phyloP scores from a whole-genome alignment of 257 asterid species.

The Plantago ovata region DNA sequence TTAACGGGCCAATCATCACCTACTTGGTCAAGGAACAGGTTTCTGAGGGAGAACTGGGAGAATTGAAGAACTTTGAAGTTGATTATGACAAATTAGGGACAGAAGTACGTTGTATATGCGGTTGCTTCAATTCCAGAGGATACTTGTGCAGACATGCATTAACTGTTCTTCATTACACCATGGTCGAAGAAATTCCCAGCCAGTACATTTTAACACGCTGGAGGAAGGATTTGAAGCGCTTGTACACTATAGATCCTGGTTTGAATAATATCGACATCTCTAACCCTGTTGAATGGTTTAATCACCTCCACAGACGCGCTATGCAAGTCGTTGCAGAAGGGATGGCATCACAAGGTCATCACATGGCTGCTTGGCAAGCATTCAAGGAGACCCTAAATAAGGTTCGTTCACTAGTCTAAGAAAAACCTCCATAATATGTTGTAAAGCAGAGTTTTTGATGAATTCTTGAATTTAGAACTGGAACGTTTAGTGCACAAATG shows the following conservation, averaged over 20 bases:
- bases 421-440: constrained; percentile 22
- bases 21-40: constrained; percentile 45
- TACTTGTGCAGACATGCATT: constrained; percentile 52
- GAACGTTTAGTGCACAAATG: not conserved
- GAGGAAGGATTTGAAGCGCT: constrained; percentile 51
- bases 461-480: not conserved
- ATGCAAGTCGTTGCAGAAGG: constrained; percentile 53
- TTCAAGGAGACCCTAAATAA: constrained; percentile 44
- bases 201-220: constrained; percentile 45
- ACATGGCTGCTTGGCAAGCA: constrained; percentile 46
- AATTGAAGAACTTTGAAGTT: constrained; percentile 37
- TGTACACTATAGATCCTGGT: constrained; percentile 31
- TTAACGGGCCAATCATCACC: constrained; percentile 32
- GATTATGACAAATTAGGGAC: constrained; percentile 42
- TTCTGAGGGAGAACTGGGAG: constrained; percentile 24
- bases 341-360: constrained; percentile 42
- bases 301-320: constrained; percentile 45
- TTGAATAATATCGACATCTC: constrained; percentile 39
- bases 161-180: constrained; percentile 31
- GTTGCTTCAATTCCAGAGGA: constrained; percentile 46
- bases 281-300: constrained; percentile 47
- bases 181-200: constrained; percentile 39
- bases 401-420: constrained; percentile 39
- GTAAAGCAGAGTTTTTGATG: constrained; percentile 1
- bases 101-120: constrained; percentile 48